phyloP scores from a whole-genome alignment of 1,139 yeast genomes.

The Suhomyces coccinellae region DNA sequence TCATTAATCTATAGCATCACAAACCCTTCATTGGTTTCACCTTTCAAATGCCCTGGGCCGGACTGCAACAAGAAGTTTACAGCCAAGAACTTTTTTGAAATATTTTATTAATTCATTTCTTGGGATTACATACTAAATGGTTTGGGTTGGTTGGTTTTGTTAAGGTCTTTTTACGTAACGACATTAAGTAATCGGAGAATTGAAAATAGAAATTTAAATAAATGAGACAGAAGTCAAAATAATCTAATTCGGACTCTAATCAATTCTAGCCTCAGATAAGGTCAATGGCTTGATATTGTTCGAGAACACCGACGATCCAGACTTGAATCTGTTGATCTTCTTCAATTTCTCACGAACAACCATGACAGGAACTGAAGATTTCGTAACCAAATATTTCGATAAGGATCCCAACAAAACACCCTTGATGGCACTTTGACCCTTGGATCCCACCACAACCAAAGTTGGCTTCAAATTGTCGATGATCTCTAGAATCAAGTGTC shows the following conservation, averaged over 20 bases:
- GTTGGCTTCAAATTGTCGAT: constrained; percentile 83
- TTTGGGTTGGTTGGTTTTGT: constrained; percentile 2
- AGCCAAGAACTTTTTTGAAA: constrained; percentile 39
- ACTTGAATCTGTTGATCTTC: constrained; percentile 62
- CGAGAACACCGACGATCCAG: constrained; percentile 47
- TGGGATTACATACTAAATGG: constrained; percentile 1
- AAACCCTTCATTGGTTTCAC: constrained; percentile 51
- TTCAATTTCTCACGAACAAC: constrained; percentile 83
- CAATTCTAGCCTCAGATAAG: constrained; percentile 51
- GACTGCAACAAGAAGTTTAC: constrained; percentile 40
- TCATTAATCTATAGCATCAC: constrained; percentile 30
- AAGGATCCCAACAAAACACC: constrained; percentile 77
- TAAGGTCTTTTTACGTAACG: constrained; percentile 1
- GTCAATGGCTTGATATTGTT: constrained; percentile 52
- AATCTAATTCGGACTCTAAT: constrained; percentile 21
- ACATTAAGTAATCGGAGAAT: constrained; percentile 2
- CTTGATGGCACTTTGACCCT: constrained; percentile 72
- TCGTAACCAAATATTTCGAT: constrained; percentile 73
- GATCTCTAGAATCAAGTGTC: constrained; percentile 79
- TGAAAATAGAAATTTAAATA: constrained; percentile 6
- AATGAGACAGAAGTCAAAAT: constrained; percentile 1
- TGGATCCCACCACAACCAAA: constrained; percentile 78
- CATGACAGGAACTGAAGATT: constrained; percentile 84
- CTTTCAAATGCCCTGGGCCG: constrained; percentile 46
- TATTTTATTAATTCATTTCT: constrained; percentile 22